Evolutionary conservation across 805 yeast genomes (phyloP), one percentile per base, ranked within the genome.

Genomic region (Wickerhamiella hasegawae): DNA sequence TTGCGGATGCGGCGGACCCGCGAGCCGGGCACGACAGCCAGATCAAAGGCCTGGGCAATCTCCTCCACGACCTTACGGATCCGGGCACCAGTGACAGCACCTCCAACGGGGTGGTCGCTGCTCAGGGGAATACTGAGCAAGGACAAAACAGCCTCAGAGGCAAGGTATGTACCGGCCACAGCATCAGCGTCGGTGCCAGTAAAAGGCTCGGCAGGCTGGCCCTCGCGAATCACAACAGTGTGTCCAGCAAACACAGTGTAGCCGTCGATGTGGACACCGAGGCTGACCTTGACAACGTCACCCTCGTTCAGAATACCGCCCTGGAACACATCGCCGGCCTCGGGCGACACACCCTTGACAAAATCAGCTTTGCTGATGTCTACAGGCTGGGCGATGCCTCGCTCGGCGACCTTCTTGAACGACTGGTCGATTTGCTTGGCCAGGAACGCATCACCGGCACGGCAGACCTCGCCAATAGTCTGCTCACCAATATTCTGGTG

Each of bases 261-360:
- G 37, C 98, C 98, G 57, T 90, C 98, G 46, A 90, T 71, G 44
- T 90, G 96, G 40, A 78, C 85, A 33, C 96, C 98, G 20, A 87
- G 65, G 10, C 79, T 63, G 39, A 90, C 68, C 42, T 87, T 85
- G 23, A 82, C 82, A 32, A 85, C 66, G 55, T 90, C 96, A 34
- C 97, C 97, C 18, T 73, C 71, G 36, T 57, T 54, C 47, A 80
- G 71, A 35, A 57, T 55, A 18, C 60, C 59, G n/a, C 53, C 62
- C 41, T 56, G 61, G 48, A 49, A 54, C 25, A 32, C 44, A 37
- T 49, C 64, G 10, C 34, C 38, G 14, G 43, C 55, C 56, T 84
- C 95, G 28, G 98, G 98, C 22, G 93, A 66, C 57, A 79, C 81
- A 9, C 94, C 94, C 38, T 63, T 57, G 17, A 76, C 70, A 36